A percentile compares a stretch with the other conserved stretches of the same genome.
Evolutionary conservation across 75 land plant species (phyloP).

Genomic region (Selaginella tamariscina): DNA sequence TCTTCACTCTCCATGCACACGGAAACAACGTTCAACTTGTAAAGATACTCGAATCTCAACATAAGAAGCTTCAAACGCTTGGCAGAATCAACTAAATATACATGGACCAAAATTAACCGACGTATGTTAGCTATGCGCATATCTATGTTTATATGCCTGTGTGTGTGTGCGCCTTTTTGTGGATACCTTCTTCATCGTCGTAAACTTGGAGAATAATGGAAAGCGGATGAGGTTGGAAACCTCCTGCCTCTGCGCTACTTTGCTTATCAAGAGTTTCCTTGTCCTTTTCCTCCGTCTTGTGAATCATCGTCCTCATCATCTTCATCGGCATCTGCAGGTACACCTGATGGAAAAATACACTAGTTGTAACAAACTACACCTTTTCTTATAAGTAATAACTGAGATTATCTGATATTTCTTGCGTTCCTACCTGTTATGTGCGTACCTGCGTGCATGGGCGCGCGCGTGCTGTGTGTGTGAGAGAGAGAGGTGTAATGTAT

Average conservation of each 20-base stretch:
- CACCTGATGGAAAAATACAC: slow-evolving; percentile 31
- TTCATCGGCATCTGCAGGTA: slow-evolving; percentile 47
- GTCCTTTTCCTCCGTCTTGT: slow-evolving; percentile 71
- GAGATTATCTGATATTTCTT: no score
- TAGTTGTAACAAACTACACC: neutral
- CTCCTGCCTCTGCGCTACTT: slow-evolving; percentile 33
- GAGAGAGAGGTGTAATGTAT: no score
- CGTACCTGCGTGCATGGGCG: no score
- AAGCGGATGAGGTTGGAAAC: slow-evolving; percentile 71
- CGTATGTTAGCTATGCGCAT: no score
- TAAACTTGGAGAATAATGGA: slow-evolving; percentile 51
- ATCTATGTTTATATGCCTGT: no score
- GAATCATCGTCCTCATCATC: slow-evolving; percentile 84
- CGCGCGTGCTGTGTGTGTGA: no score
- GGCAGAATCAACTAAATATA: no score
- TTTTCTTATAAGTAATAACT: neutral
- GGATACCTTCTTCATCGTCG: slow-evolving; percentile 41
- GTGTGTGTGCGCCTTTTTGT: slow-evolving; percentile 26
- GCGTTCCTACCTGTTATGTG: no score
- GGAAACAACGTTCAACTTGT: slow-evolving; percentile 67
- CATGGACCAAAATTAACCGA: no score
- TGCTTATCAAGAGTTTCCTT: slow-evolving; percentile 56
- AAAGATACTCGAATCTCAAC: slow-evolving; percentile 69
- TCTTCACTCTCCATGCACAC: slow-evolving; percentile 62
- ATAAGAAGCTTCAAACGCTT: slow-evolving; percentile 52